Base-by-base conservation (phyloP, 2,329 filamentous ascomycete species). In the Daldinia sp. region DNA sequence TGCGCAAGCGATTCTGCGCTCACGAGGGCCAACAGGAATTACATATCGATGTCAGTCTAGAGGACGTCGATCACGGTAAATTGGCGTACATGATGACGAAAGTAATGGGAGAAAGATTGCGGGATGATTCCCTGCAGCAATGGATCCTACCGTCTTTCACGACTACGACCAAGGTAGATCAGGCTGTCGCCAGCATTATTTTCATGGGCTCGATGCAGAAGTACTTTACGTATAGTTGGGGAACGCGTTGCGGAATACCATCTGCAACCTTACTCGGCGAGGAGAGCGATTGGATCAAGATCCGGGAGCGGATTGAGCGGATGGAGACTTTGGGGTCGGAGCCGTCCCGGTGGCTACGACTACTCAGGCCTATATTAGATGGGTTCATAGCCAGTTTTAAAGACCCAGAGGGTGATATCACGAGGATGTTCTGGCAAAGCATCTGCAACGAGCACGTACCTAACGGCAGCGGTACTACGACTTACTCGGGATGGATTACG, bases 181-280 rank as follows among this genome's bases (percentile, higher is more conserved):
- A 65, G n/a, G 70, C 77, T 1, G 74, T 78, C 4, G 76, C 76
- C 0, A 71, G 76, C 5, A 71, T 82, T 19, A 39, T 80, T 6
- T 79, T 82, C 75, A 81, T 82, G 79, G 79, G 76, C 1, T 71
- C 75, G 1, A 65, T 80, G 71, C 76, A 82, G 63, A 74, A 77
- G 21, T 82, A 81, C 59, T 82, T 81, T 67, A 57, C 41, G 5
- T 82, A 77, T 56, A 66, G 23, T 4, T 66, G 68, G 17, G 51
- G 11, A 0, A 58, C 75, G 2, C 19, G 29, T 0, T 84, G 81
- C 64, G 81, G 82, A 0, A 73, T 84, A 5, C 82, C 82, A 0
- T 78, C 77, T 0, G 81, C 83, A 2, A 84, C 82, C 1, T 68
- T 84, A 13, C 74, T 80, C 0, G 82, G 82, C 5, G 73, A 78